Evolutionary conservation across 129 eudicot species (phyloP), one percentile per base, ranked within the genome.

Genomic region (Deinandra increscens): DNA sequence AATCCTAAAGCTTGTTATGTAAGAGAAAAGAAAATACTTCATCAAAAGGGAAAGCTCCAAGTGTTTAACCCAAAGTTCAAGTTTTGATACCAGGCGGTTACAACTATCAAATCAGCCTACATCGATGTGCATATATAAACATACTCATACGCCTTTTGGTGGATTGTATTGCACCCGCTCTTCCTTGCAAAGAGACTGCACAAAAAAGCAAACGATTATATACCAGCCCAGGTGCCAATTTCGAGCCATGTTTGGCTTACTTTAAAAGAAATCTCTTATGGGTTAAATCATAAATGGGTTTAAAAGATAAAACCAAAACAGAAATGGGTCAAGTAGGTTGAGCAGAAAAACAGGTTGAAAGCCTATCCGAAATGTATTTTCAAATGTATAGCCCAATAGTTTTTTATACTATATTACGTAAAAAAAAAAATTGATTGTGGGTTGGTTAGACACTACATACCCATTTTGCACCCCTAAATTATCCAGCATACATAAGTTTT

Each of bases 181-280:
- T 41, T 90, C 95, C 39, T 82, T 85, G 55, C 95, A 90, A 10
- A 87, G 62, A 63, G 64, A 70, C 97, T 90, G 91, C 81, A 75
- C 31, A 26, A 56, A 50, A 64, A 50, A 71, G 29, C 33, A 73
- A 55, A 61, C 33, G 66, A 39, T 61, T 23, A 74, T 26, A 53
- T 51, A 61, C 51, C 51, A 66, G 1, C 31, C 39, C 9, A 33
- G 1, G 18, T 37, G 29, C 7, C 17, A 46, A 0, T 20, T 34
- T 15, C 15, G 17, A 53, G 13, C 11, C 10, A 48, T 49, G 33
- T 48, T 9, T 18, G 50, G 33, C 6, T 26, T 26, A 26, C 31
- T 26, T 26, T 26, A 26, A 26, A 26, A 26, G 31, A 26, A 26
- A 26, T 26, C 31, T 26, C 18, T 14, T 13, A 59, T 1, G 17